Percentiles rank a stretch among this genome's conserved stretches.
phyloP scores from a whole-genome alignment of 1,284 basidiomycete species.

The Paramarasmius palmivorus region DNA sequence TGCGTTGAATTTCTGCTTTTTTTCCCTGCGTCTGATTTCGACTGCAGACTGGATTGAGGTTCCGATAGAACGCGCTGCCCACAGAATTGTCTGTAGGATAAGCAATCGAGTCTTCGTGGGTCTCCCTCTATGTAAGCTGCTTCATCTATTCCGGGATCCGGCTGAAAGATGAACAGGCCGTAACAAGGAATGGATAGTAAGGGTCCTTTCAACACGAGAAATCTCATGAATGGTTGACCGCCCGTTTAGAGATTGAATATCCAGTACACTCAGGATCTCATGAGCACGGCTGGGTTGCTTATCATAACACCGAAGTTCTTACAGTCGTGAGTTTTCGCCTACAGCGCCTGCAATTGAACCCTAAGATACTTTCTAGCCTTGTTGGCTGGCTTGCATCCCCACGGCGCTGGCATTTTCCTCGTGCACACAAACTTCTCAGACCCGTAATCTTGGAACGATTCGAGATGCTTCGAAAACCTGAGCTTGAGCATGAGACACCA shows the following conservation, averaged over 20 bases:
- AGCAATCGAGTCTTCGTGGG: conserved; percentile 41
- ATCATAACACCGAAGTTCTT: conserved; percentile 39
- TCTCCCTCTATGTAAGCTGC: conserved; percentile 35
- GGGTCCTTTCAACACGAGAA: too few relatives aligned
- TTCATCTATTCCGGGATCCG: neutral
- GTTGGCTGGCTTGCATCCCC: neutral
- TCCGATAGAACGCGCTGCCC: conserved; percentile 16
- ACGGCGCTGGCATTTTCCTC: neutral
- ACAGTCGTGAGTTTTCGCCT: conserved; percentile 37
- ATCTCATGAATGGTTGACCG: too few relatives aligned
- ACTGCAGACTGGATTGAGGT: conserved; percentile 32
- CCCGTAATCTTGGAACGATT: too few relatives aligned
- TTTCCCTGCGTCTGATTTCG: neutral
- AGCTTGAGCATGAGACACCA: too few relatives aligned
- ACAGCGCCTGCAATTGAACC: too few relatives aligned
- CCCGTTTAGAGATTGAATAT: too few relatives aligned
- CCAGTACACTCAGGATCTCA: conserved; percentile 29
- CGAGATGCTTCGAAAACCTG: too few relatives aligned
- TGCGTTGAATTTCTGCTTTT: conserved; percentile 2
- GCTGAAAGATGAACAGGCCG: conserved; percentile 31
- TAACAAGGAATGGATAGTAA: conserved; percentile 34
- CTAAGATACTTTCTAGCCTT: neutral
- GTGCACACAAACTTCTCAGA: too few relatives aligned
- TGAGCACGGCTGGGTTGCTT: conserved; percentile 26
- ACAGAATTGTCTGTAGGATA: conserved; percentile 29